Percentiles rank a stretch among this genome's conserved stretches.
phyloP scores from a whole-genome alignment of 1,284 basidiomycete genomes.

The Earliella scabrosa region DNA sequence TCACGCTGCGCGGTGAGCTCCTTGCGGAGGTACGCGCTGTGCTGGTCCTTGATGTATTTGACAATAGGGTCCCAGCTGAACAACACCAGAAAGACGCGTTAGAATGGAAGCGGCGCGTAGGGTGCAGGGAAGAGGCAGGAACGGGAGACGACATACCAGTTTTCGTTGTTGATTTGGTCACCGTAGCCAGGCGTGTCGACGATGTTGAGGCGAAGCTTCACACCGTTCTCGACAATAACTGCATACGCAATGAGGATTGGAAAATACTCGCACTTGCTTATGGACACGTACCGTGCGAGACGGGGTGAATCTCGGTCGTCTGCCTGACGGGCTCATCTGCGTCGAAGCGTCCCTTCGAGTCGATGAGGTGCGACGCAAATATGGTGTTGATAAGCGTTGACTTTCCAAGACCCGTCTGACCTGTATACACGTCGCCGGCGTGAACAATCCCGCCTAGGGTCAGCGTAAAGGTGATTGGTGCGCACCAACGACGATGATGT shows the following conservation, averaged over 20 bases:
- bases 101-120: neutral
- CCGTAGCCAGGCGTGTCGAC: constrained; percentile 99
- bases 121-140: neutral
- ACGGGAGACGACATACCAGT: constrained; percentile 67
- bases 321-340: constrained; percentile 88
- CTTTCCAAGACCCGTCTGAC: constrained; percentile 98
- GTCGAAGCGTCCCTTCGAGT: constrained; percentile 93
- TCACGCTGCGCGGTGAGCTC: constrained; percentile 99
- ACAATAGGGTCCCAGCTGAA: constrained; percentile 96
- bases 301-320: constrained; percentile 96
- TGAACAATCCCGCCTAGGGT: neutral
- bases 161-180: constrained; percentile 99
- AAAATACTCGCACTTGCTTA: neutral
- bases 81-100: constrained; percentile 1
- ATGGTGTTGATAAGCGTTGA: constrained; percentile 99
- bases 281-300: constrained; percentile 81
- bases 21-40: constrained; percentile 98
- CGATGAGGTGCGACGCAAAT: constrained; percentile 97
- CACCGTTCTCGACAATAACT: constrained; percentile 98
- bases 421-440: constrained; percentile 43
- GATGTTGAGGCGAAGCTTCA: constrained; percentile 94
- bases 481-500: constrained; percentile 91
- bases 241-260: neutral
- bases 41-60: constrained; percentile 99
- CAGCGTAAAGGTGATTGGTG: neutral